Base-by-base conservation (phyloP, 164 flowering plant genomes). In the Malania oleifera region DNA sequence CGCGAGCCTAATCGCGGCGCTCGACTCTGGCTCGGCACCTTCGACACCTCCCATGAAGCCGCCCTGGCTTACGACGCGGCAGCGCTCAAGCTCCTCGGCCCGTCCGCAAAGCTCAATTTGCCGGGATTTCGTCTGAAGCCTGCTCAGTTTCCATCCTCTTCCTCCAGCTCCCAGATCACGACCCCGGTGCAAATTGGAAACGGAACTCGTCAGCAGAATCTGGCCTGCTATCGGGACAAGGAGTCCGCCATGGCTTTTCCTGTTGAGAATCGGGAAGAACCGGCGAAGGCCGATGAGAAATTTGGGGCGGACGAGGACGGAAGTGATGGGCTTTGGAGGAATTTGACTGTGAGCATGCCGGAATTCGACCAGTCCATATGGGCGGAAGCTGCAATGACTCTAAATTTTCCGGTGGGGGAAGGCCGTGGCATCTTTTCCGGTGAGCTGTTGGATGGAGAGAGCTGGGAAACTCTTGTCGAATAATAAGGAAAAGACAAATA, bases 1-100 rank as follows among this genome's bases (percentile, higher is more conserved):
- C 79, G 91, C 0, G 88, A 82, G 28, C 88, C 87, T 7, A 82
- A 85, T 46, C 81, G 82, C 9, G 91, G 91, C 0, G 78, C 82
- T 0, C 75, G 86, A 7, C 81, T 82, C 52, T 82, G 88, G 91
- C 70, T 85, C 0, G 86, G 91, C 0, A 85, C 91, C 3, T 85
- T 81, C 56, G 80, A 77, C 52, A 77, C 86, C 49, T 71, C 87
- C 26, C 52, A 54, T 22, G 88, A 79, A 10, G 91, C 88, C 9
- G 88, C 88, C 8, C 1, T 82, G 29, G 87, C 84, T 23, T 82
- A 82, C 51, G 89, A 86, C 39, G 64, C 69, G 7, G 82, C 83
- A 23, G 84, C 91, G 10, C 72, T 77, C 1, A 77, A 76, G 53
- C 86, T 85, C n/a, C 79, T 74, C 39, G 88, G 91, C 19, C 12